Evolutionary conservation across 2,329 filamentous ascomycete genomes (phyloP), one percentile per base, ranked within the genome.

Genomic region (Zopfia rhizophila): DNA sequence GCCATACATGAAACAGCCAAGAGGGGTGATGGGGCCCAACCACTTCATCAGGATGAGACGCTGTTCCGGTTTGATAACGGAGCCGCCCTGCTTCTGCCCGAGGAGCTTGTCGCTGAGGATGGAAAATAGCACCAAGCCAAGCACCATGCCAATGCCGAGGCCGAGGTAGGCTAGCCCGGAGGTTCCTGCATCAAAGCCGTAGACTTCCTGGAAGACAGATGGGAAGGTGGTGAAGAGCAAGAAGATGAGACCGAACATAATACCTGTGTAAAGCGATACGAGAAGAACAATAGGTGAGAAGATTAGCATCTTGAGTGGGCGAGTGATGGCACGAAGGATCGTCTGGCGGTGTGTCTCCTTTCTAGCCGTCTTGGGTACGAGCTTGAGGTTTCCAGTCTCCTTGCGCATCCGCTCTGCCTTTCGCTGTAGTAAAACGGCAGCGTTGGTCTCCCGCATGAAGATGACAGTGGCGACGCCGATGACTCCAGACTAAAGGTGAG

Each of bases 321-420:
- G 44, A 2, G 40, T 22, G 12, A 53, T 23, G 16, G 38, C 16
- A 17, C 28, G 42, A 14, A 53, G 12, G 19, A 48, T 45, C 93
- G 70, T 33, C 91, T 72, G 17, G 82, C 75, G 27, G 72, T 57
- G 7, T 87, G 82, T 32, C 22, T 82, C 68, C 51, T 80, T 84
- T 48, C 87, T 78, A 61, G 94, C 90, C 61, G 91, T 93, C 27
- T 88, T 84, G 58, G 82, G 88, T 87, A 89, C 94, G 78, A 85
- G 91, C 31, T 88, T 77, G 4, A 83, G 78, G 52, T 94, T 89
- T 27, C 82, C 84, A 0, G 82, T 88, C 47, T 90, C 83, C 63
- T 86, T 86, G 28, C 89, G 81, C 53, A 83, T 69, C 29, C 77
- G 78, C 0, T 81, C 83, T 0, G 88, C 68, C 87, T 52, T 55